phyloP scores from a whole-genome alignment of 2,329 filamentous ascomycete species.

The Scedosporium dehoogii region DNA sequence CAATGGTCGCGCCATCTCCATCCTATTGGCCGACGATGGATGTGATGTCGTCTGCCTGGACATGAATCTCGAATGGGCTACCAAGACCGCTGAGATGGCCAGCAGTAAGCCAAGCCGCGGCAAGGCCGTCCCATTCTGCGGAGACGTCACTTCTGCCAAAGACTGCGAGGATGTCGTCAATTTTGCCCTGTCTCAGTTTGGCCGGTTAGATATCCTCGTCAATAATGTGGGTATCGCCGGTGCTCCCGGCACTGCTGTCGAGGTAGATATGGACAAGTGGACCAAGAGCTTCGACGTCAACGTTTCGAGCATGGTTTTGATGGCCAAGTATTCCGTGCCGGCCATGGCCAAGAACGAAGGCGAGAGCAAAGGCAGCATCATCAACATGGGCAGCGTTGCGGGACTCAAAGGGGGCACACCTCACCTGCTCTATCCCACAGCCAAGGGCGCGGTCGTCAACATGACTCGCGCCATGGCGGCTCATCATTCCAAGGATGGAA shows the following conservation, averaged over 20 bases:
- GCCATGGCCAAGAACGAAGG: constrained; percentile 45
- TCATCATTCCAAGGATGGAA: constrained; percentile 33
- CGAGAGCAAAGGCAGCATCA: constrained; percentile 37
- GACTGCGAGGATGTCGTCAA: constrained; percentile 38
- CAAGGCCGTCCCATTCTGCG: constrained; percentile 30
- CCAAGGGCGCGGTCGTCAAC: constrained; percentile 37
- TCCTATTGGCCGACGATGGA: constrained; percentile 50
- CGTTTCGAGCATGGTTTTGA: constrained; percentile 54
- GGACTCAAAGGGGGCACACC: constrained; percentile 38
- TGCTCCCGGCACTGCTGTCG: constrained; percentile 46
- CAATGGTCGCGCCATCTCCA: constrained; percentile 47
- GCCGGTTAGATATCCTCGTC: constrained; percentile 50
- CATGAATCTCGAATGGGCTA: constrained; percentile 35
- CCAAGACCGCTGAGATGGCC: constrained; percentile 44
- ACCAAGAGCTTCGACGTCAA: constrained; percentile 48
- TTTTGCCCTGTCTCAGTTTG: constrained; percentile 35
- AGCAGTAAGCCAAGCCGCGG: constrained; percentile 25
- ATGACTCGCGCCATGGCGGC: constrained; percentile 43
- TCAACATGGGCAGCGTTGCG: constrained; percentile 55
- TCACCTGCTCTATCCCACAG: constrained; percentile 34
- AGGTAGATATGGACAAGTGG: constrained; percentile 51
- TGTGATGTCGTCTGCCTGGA: constrained; percentile 51
- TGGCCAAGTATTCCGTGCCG: constrained; percentile 52
- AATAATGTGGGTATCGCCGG: constrained; percentile 57
- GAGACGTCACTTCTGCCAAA: constrained; percentile 42